Base-by-base conservation (phyloP, 495 filamentous ascomycete genomes). In the Hyaloscypha bicolor region DNA sequence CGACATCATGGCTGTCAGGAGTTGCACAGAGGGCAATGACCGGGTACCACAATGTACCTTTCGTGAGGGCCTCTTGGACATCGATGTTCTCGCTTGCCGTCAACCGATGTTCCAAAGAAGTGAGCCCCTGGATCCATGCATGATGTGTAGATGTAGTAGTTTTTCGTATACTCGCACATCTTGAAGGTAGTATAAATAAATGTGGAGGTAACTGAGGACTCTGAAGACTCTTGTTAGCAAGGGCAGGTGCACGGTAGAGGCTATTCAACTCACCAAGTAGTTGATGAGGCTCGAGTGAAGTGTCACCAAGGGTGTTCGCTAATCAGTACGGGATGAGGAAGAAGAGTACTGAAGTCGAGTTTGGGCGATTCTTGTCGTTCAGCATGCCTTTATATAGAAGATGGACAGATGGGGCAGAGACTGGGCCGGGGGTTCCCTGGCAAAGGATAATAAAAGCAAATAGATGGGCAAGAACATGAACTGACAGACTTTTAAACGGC, bases 151-250 rank as follows among this genome's bases (percentile, higher is more conserved):
- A 93, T 87, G 77, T 91, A 91, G 74, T 87, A 91, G 76, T 90
- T 91, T 71, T 88, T 90, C 76, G 86, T 89, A 75, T 87, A 89
- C 78, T 91, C 85, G 82, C 90, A 93, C 90, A 93, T 93, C 66
- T 74, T 83, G 58, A 60, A 64, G 25, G 42, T 52, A 64, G 53
- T 5, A 56, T 6, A 30, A 11, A 37, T 37, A 6, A 37, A 25
- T 25, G 51, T 14, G 56, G 22, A 6, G 30, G 56, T 19, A 25
- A 25, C 2, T 25, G 25, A 30, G 30, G 29, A 21, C 16, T 61
- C 29, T 37, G 32, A 35, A 31, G 56, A 33, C 32, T 37, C 21
- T 6, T 6, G 53, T 56, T 31, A 56, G 53, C 21, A 29, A 29
- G 4, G 53, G 29, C 22, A 56, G 19, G 11, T 56, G 25, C 9